These are phyloP conservation scores for Dictyostelium purpureum DNA, from an alignment of 78 protist species.

Conservation along the genomic window DNA sequence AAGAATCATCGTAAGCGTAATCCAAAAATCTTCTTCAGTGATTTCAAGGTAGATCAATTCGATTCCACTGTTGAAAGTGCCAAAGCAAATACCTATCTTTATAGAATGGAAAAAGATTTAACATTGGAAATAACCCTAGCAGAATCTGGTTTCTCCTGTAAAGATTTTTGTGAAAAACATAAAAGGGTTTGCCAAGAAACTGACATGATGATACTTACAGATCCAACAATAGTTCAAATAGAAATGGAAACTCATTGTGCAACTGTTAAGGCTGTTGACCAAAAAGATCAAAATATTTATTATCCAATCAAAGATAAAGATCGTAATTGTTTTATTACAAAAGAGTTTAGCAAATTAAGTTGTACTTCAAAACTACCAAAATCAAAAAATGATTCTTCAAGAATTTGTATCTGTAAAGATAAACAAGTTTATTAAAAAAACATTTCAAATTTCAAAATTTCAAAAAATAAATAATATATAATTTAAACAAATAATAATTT, in stretches of 20 bases:
- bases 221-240: background rate
- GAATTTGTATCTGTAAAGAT: slow-evolving; percentile 22
- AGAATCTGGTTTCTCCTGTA: background rate
- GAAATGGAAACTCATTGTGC: slow-evolving; percentile 8
- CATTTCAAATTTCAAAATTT: too few relatives aligned
- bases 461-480: too few relatives aligned
- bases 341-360: background rate
- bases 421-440: background rate
- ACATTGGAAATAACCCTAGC: background rate
- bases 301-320: background rate
- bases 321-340: slow-evolving; percentile 27
- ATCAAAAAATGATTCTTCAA: background rate
- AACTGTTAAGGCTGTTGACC: background rate
- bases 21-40: background rate
- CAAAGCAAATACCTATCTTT: background rate
- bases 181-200: slow-evolving; percentile 8
- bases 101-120: slow-evolving; percentile 9
- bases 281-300: background rate
- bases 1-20: background rate
- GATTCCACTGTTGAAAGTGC: background rate
- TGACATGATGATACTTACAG: slow-evolving; percentile 17
- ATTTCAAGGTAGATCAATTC: background rate
- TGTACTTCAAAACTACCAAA: background rate
- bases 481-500: too few relatives aligned
- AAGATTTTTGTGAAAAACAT: background rate